Percentiles rank a stretch among this genome's conserved stretches.
These are phyloP conservation scores for Yamadazyma kanchanaburiensis DNA, from an alignment of 1,139 yeast genomes.

Conservation along the genomic window DNA sequence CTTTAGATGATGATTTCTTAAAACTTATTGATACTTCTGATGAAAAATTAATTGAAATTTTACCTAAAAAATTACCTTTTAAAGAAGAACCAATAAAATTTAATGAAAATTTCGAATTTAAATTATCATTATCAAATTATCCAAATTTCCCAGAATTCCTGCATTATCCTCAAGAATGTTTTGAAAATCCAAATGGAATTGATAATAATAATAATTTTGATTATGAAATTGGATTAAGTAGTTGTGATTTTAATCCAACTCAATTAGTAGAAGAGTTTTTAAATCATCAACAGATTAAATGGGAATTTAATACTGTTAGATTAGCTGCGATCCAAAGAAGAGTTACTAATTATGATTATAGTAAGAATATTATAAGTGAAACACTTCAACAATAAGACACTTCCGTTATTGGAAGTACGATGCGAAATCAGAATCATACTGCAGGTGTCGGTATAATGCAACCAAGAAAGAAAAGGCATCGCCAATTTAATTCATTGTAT, in stretches of 20 bases:
- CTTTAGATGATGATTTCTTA: slow-evolving; percentile 20
- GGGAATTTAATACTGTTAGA: slow-evolving; percentile 14
- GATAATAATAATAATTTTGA: slow-evolving; percentile 14
- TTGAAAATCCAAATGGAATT: slow-evolving; percentile 5
- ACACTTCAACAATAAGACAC: too few relatives aligned
- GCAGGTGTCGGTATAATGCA: too few relatives aligned
- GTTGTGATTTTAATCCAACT: slow-evolving; percentile 26
- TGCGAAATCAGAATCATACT: too few relatives aligned
- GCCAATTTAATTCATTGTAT: too few relatives aligned
- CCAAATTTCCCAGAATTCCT: slow-evolving; percentile 21
- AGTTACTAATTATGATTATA: slow-evolving; percentile 20
- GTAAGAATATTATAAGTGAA: slow-evolving; percentile 19
- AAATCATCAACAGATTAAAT: slow-evolving; percentile 14
- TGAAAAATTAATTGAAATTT: slow-evolving; percentile 16
- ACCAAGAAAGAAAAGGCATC: too few relatives aligned
- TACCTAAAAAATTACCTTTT: slow-evolving; percentile 20
- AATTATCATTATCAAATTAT: slow-evolving; percentile 18
- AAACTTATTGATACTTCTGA: slow-evolving; percentile 8
- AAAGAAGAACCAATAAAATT: slow-evolving; percentile 18
- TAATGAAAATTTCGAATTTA: slow-evolving; percentile 10
- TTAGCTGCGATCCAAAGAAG: slow-evolving; percentile 18
- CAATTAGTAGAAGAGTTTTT: slow-evolving; percentile 17
- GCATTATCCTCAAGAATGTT: slow-evolving; percentile 11
- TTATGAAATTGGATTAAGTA: slow-evolving; percentile 20
- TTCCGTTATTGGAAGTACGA: too few relatives aligned